Conservation (phyloP, 192 early-diverging fungal species). For the Cetraspora pellucida region DNA sequence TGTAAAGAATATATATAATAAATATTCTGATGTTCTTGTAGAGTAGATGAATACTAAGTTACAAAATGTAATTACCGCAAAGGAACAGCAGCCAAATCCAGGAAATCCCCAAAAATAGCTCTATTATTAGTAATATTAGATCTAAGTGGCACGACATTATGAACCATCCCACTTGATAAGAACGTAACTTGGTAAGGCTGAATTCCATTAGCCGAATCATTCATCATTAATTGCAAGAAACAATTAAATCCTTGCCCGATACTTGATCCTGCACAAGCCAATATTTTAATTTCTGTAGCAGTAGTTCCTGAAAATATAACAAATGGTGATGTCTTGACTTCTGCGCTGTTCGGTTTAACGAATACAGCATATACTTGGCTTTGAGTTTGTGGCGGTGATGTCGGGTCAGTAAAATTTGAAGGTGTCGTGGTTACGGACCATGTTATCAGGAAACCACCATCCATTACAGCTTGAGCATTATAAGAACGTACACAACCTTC, state of each 20-base stretch:
- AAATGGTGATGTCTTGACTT: background rate
- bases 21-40: background rate
- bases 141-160: background rate
- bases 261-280: constrained; percentile 5
- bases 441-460: background rate
- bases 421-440: background rate
- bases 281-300: constrained; percentile 6
- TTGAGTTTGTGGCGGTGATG: background rate
- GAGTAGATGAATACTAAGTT: background rate
- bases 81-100: background rate
- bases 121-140: background rate
- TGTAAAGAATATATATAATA: background rate
- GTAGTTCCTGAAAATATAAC: constrained; percentile 11
- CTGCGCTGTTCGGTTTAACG: background rate
- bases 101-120: background rate
- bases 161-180: constrained; percentile 15
- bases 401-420: background rate
- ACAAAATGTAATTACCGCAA: background rate
- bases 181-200: constrained; percentile 2
- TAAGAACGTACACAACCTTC: background rate
- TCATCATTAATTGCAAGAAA: constrained; percentile 3
- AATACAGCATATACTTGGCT: constrained; percentile 2
- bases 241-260: constrained; percentile 1
- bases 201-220: background rate
- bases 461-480: background rate